phyloP scores from a whole-genome alignment of 2,329 filamentous ascomycete genomes.

The Aspergillus caelatus region DNA sequence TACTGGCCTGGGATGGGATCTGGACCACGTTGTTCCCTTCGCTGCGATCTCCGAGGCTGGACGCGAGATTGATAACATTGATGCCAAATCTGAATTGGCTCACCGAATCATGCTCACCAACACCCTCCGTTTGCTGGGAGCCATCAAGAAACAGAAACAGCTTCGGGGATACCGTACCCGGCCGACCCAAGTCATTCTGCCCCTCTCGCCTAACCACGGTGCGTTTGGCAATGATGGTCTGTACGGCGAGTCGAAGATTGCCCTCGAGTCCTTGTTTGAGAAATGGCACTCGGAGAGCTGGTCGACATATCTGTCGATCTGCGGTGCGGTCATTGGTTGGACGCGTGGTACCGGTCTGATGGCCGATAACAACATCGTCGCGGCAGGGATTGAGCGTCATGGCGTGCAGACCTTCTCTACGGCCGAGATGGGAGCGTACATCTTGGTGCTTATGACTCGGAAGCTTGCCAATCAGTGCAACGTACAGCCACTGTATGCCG shows the following conservation, averaged over 20 bases:
- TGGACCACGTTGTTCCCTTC: conserved; percentile 94
- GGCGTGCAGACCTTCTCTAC: conserved; percentile 98
- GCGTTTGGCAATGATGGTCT: conserved; percentile 98
- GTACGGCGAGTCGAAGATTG: conserved; percentile 97
- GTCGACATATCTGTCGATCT: conserved; percentile 97
- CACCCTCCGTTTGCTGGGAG: conserved; percentile 84
- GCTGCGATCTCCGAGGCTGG: conserved; percentile 97
- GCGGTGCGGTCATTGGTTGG: conserved; percentile 98
- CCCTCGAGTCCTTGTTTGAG: conserved; percentile 96
- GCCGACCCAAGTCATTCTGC: conserved; percentile 93
- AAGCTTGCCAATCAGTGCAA: conserved; percentile 95
- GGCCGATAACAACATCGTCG: conserved; percentile 96
- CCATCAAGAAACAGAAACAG: conserved; percentile 87
- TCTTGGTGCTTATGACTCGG: conserved; percentile 93
- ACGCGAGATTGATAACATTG: conserved; percentile 93
- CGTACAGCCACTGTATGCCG: conserved; percentile 91
- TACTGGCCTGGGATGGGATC: conserved; percentile 95
- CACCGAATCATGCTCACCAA: conserved; percentile 99
- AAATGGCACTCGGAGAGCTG: conserved; percentile 97
- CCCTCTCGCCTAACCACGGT: conserved; percentile 95
- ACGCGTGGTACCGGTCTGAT: conserved; percentile 97
- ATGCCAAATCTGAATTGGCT: conserved; percentile 96
- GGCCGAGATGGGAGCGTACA: conserved; percentile 99
- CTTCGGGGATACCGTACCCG: conserved; percentile 89
- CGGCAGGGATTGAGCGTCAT: conserved; percentile 93